Evolutionary conservation across 108 stramenopile species (phyloP).

Genomic region (Cyclotella choctawhatcheeana): DNA sequence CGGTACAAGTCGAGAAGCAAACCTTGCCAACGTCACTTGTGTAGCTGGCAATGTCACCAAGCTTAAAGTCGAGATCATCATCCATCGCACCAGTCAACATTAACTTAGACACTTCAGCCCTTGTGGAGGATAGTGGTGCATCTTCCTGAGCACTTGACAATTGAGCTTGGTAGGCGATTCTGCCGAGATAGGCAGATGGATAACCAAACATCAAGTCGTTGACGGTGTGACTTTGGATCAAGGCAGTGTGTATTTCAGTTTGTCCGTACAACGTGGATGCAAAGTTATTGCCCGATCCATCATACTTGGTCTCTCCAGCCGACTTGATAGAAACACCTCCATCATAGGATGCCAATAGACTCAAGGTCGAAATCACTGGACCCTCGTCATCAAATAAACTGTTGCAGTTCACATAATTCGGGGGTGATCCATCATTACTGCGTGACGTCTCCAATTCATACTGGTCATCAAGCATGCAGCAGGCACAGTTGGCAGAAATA

Average conservation of each 20-base stretch:
- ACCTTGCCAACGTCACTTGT: conserved; percentile 51
- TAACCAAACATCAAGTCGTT: conserved; percentile 59
- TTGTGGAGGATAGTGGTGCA: conserved; percentile 16
- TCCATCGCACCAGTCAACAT: conserved; percentile 57
- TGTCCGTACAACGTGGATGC: conserved; percentile 40
- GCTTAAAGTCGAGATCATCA: conserved; percentile 38
- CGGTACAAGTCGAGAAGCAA: conserved; percentile 40
- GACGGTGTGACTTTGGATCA: conserved; percentile 54
- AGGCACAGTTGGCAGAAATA: conserved; percentile 46
- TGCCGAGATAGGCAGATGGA: conserved; percentile 57
- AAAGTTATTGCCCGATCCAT: conserved; percentile 46
- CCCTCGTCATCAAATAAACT: conserved; percentile 49
- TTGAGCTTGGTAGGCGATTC: conserved; percentile 37
- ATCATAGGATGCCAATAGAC: conserved; percentile 56
- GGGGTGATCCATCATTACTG: conserved; percentile 30
- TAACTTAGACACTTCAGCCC: conserved; percentile 34
- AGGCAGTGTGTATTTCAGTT: conserved; percentile 44
- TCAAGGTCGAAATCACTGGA: conserved; percentile 39
- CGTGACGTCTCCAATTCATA: conserved; percentile 24
- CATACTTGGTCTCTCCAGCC: conserved; percentile 57
- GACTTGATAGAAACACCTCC: conserved; percentile 57
- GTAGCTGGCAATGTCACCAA: conserved; percentile 51
- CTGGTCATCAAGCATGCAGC: conserved; percentile 54
- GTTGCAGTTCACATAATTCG: conserved; percentile 44
- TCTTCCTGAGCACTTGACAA: conserved; percentile 35